A percentile compares a stretch with the other conserved stretches of the same genome.
These are phyloP conservation scores for Phytophthora pseudosyringae DNA, from an alignment of 352 stramenopile genomes.

Conservation along the genomic window DNA sequence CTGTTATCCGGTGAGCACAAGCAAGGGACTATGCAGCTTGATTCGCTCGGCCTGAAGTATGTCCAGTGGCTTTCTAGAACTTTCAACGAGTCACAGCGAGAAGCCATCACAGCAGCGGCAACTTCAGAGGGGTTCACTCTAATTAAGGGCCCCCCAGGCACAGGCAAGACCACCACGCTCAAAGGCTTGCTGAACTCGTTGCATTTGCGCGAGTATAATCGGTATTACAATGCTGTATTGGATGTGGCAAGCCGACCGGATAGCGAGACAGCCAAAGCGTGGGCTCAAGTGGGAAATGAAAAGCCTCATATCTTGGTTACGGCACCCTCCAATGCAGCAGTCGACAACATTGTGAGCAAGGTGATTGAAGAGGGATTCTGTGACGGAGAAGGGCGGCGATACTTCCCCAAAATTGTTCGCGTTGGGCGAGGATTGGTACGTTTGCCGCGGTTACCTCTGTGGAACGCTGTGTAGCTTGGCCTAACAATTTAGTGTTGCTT, in stretches of 20 bases:
- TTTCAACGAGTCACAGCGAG: conserved; percentile 92
- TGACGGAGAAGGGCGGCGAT: conserved; percentile 92
- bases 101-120: conserved; percentile 89
- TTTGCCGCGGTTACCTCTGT: conserved; percentile 3
- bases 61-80: conserved; percentile 77
- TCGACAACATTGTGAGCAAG: conserved; percentile 97
- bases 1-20: conserved; percentile 78
- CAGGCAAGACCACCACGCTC: conserved; percentile 93
- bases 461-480: neutral
- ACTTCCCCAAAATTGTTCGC: conserved; percentile 96
- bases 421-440: conserved; percentile 87
- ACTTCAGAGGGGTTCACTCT: conserved; percentile 92
- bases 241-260: conserved; percentile 83
- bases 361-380: conserved; percentile 96
- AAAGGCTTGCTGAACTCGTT: conserved; percentile 93
- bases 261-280: conserved; percentile 82
- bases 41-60: conserved; percentile 83
- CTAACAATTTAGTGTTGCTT: conserved; percentile 11
- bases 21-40: conserved; percentile 77
- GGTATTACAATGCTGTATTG: conserved; percentile 91
- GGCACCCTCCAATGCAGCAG: conserved; percentile 95
- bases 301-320: conserved; percentile 94
- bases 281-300: conserved; percentile 84
- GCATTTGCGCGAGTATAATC: conserved; percentile 93
- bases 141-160: conserved; percentile 91